A percentile compares a stretch with the other conserved stretches of the same genome.
Evolutionary conservation across 495 filamentous ascomycete species (phyloP).

Genomic region (Neurospora intermedia): DNA sequence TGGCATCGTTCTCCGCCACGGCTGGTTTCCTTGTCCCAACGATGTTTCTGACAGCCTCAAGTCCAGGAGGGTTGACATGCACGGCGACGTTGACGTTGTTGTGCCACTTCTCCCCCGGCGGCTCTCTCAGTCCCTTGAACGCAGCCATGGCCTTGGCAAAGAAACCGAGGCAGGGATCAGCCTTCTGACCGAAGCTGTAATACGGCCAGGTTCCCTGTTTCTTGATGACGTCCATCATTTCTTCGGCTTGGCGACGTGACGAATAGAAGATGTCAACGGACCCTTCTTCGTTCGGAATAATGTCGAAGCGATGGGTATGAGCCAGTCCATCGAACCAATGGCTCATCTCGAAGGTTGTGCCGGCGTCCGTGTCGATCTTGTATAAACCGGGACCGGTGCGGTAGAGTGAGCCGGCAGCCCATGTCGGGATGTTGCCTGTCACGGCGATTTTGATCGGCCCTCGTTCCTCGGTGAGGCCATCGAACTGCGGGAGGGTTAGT

Average conservation of each 20-base stretch:
- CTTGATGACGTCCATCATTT: conserved; percentile 42
- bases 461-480: conserved; percentile 33
- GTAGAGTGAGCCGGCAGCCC: conserved; percentile 51
- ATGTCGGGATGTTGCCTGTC: conserved; percentile 31
- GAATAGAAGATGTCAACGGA: conserved; percentile 51
- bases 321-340: conserved; percentile 80
- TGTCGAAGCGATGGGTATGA: conserved; percentile 65
- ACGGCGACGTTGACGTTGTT: conserved; percentile 52
- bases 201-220: conserved; percentile 35
- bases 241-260: conserved; percentile 53
- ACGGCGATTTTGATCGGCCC: conserved; percentile 31
- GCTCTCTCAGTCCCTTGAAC: conserved; percentile 19
- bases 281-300: conserved; percentile 28
- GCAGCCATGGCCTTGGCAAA: conserved; percentile 55
- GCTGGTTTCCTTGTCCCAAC: background rate
- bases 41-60: conserved; percentile 31
- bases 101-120: conserved; percentile 4
- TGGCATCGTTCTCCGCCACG: background rate
- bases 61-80: conserved; percentile 36
- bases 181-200: conserved; percentile 51
- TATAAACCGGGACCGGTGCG: conserved; percentile 60
- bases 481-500: conserved; percentile 26
- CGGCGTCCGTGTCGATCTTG: conserved; percentile 44
- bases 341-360: conserved; percentile 41
- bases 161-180: conserved; percentile 58